Evolutionary conservation across 192 early-diverging fungal species (phyloP).

Genomic region (Backusella luteola): DNA sequence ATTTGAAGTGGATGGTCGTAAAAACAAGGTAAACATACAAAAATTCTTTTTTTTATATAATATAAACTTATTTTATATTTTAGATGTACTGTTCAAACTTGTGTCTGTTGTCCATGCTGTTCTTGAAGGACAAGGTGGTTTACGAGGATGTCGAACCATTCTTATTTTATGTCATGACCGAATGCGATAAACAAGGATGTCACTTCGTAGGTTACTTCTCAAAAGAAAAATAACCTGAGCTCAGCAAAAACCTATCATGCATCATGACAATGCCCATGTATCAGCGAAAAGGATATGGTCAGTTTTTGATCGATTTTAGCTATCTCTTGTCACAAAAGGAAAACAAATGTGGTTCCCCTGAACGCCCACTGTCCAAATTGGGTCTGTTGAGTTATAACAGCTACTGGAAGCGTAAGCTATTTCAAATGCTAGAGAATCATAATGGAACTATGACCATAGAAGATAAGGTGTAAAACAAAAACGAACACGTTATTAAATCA

Average conservation of each 20-base stretch:
- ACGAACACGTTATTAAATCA: not conserved
- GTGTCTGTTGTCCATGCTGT: slow-evolving; percentile 94
- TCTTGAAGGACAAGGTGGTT: slow-evolving; percentile 94
- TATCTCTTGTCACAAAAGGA: slow-evolving; percentile 81
- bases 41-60: no score
- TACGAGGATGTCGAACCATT: slow-evolving; percentile 99
- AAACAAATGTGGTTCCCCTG: slow-evolving; percentile 80
- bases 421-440: slow-evolving; percentile 59
- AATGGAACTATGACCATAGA: slow-evolving; percentile 46
- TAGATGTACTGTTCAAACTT: slow-evolving; percentile 96
- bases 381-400: slow-evolving; percentile 84
- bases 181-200: slow-evolving; percentile 87
- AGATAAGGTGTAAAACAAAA: slow-evolving; percentile 20
- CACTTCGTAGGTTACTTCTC: slow-evolving; percentile 99
- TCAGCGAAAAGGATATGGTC: slow-evolving; percentile 89
- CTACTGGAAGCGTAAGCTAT: slow-evolving; percentile 83
- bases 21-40: slow-evolving; percentile 13
- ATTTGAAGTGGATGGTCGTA: slow-evolving; percentile 97
- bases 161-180: slow-evolving; percentile 93
- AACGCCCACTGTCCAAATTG: slow-evolving; percentile 87
- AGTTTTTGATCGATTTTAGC: slow-evolving; percentile 90
- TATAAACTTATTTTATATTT: not conserved
- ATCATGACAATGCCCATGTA: slow-evolving; percentile 83
- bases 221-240: slow-evolving; percentile 86
- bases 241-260: slow-evolving; percentile 89